Evolutionary conservation across 805 yeast species (phyloP).

Genomic region (Wickerhamiella lipophila): DNA sequence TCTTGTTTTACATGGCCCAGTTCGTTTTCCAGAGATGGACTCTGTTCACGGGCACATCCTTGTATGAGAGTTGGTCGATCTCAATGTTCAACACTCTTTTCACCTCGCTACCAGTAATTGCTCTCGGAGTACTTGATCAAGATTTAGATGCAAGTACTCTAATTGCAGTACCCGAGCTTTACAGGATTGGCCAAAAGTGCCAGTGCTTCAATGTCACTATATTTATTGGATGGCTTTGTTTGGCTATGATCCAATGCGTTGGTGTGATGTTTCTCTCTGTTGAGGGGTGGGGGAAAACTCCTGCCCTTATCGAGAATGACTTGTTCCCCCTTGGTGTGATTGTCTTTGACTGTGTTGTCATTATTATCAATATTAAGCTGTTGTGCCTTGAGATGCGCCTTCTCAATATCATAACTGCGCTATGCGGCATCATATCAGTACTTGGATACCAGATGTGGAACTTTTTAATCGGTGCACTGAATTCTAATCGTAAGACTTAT

Average conservation of each 20-base stretch:
- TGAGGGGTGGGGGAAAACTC: constrained; percentile 52
- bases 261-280: constrained; percentile 55
- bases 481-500: constrained; percentile 46
- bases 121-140: constrained; percentile 90
- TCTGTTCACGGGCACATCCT: constrained; percentile 80
- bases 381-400: constrained; percentile 67
- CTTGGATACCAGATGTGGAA: constrained; percentile 85
- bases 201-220: constrained; percentile 59
- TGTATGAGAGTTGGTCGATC: constrained; percentile 91
- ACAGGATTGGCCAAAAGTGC: constrained; percentile 60
- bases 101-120: constrained; percentile 81
- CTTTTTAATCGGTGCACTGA: constrained; percentile 57
- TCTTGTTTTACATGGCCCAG: constrained; percentile 80
- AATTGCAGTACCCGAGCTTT: constrained; percentile 83
- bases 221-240: constrained; percentile 64
- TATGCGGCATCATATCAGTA: constrained; percentile 55
- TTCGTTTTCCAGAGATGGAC: constrained; percentile 75
- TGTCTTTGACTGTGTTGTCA: constrained; percentile 57
- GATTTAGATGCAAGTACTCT: constrained; percentile 82
- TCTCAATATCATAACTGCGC: constrained; percentile 53
- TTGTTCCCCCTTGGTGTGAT: constrained; percentile 73
- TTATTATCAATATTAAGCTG: constrained; percentile 63
- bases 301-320: constrained; percentile 57
- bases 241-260: constrained; percentile 63
- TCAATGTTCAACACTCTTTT: constrained; percentile 95